These are phyloP conservation scores for Ganoderma multipileum DNA, from an alignment of 1,284 basidiomycete genomes.

Conservation along the genomic window DNA sequence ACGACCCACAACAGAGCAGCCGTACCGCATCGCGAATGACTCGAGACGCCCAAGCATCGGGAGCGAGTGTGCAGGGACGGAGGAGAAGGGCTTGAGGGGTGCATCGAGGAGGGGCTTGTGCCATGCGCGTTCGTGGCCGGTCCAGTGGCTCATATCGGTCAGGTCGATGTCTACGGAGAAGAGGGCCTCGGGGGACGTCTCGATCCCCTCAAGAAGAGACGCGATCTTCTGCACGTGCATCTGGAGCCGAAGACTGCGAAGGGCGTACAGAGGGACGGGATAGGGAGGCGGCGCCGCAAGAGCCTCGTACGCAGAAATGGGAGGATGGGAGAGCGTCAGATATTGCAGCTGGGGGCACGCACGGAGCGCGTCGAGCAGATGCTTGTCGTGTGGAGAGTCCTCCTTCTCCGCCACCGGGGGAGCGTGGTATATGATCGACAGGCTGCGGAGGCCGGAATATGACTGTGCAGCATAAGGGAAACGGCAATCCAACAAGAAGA, in stretches of 20 bases:
- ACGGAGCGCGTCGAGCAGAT: background rate
- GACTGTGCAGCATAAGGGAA: background rate
- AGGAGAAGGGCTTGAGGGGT: background rate
- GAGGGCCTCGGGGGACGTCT: background rate
- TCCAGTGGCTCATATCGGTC: conserved; percentile 5
- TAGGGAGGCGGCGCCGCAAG: background rate
- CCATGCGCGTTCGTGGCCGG: background rate
- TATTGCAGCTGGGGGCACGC: background rate
- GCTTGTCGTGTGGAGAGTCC: background rate
- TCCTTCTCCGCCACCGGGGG: background rate
- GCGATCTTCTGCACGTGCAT: conserved; percentile 1
- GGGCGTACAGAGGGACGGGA: background rate
- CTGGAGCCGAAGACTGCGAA: background rate
- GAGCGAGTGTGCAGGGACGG: background rate
- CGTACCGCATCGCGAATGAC: background rate
- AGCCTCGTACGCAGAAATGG: background rate
- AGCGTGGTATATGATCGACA: background rate
- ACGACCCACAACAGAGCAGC: background rate
- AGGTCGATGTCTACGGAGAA: background rate
- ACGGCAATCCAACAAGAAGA: background rate
- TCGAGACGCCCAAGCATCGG: background rate
- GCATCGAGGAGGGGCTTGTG: background rate
- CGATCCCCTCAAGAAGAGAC: background rate
- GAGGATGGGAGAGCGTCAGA: conserved; percentile 1
- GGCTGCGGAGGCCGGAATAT: background rate